Evolutionary conservation across 2,329 filamentous ascomycete genomes (phyloP).

Genomic region (Stemphylium beticola): DNA sequence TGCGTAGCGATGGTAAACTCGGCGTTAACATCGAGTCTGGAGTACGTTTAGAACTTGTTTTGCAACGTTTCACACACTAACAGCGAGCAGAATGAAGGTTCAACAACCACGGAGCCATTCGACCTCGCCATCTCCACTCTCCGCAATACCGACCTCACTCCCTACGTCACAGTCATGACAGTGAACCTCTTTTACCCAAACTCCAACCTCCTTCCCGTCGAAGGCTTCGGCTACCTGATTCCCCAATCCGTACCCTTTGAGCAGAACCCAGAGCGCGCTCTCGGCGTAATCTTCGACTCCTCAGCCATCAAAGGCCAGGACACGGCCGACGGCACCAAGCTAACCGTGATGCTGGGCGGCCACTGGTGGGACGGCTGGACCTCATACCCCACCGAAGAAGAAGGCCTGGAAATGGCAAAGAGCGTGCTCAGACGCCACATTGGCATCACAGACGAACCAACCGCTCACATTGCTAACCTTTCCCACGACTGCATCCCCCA

Average conservation of each 20-base stretch:
- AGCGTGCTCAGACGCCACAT: conserved; percentile 75
- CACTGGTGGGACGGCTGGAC: conserved; percentile 81
- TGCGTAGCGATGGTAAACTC: conserved; percentile 7
- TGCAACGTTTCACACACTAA: conserved; percentile 12
- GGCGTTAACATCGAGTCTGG: conserved; percentile 34
- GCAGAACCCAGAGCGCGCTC: conserved; percentile 79
- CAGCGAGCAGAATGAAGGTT: conserved; percentile 15
- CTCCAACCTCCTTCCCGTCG: conserved; percentile 66
- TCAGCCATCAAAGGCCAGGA: conserved; percentile 67
- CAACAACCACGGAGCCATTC: conserved; percentile 27
- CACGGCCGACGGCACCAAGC: conserved; percentile 71
- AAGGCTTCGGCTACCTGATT: conserved; percentile 91
- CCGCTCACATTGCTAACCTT: conserved; percentile 65
- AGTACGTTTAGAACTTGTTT: conserved; percentile 21
- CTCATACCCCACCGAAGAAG: conserved; percentile 67
- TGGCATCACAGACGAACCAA: conserved; percentile 68
- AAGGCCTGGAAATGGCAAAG: conserved; percentile 73
- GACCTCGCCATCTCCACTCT: conserved; percentile 43
- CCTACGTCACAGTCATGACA: conserved; percentile 83
- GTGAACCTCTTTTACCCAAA: conserved; percentile 86
- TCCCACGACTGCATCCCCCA: conserved; percentile 85
- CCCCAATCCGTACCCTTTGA: conserved; percentile 73
- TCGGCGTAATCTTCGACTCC: conserved; percentile 93
- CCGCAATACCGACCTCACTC: conserved; percentile 57
- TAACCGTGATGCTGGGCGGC: conserved; percentile 94